Conservation (phyloP, 805 yeast genomes). For the Pichia thaimueangensis region DNA sequence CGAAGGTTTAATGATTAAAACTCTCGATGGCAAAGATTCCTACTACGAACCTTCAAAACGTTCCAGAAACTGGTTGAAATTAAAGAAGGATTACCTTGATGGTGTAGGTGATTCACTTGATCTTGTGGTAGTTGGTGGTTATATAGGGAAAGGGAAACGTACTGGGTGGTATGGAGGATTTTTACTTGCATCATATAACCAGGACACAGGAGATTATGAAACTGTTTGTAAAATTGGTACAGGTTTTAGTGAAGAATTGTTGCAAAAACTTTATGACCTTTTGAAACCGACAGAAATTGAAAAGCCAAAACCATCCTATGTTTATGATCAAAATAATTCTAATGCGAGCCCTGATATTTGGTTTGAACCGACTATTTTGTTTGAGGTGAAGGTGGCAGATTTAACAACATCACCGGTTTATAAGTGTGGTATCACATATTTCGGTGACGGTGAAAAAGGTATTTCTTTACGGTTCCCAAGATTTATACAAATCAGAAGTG, state of each 20-base stretch:
- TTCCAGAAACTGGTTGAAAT: constrained; percentile 90
- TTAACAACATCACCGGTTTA: constrained; percentile 83
- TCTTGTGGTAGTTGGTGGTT: constrained; percentile 89
- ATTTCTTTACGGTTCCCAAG: constrained; percentile 86
- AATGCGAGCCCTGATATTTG: constrained; percentile 86
- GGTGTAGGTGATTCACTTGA: constrained; percentile 97
- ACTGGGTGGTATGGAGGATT: constrained; percentile 96
- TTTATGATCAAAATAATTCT: constrained; percentile 53
- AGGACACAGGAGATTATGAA: constrained; percentile 87
- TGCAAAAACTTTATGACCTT: constrained; percentile 51
- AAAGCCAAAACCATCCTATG: constrained; percentile 58
- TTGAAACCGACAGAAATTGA: constrained; percentile 56
- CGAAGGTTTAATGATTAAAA: constrained; percentile 95
- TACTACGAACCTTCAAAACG: constrained; percentile 92
- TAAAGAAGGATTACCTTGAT: constrained; percentile 89
- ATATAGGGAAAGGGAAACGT: constrained; percentile 88
- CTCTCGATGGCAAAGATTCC: constrained; percentile 73
- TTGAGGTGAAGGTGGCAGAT: constrained; percentile 91
- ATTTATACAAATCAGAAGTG: constrained; percentile 76
- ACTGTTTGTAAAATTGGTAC: constrained; percentile 97
- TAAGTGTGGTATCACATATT: constrained; percentile 71
- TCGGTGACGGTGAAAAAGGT: constrained; percentile 57
- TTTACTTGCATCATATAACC: constrained; percentile 81
- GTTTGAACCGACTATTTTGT: constrained; percentile 81
- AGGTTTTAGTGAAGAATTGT: constrained; percentile 84